Evolutionary conservation across 768 basidiomycete genomes (phyloP), one percentile per base, ranked within the genome.

Genomic region (Psilocybe sp.): DNA sequence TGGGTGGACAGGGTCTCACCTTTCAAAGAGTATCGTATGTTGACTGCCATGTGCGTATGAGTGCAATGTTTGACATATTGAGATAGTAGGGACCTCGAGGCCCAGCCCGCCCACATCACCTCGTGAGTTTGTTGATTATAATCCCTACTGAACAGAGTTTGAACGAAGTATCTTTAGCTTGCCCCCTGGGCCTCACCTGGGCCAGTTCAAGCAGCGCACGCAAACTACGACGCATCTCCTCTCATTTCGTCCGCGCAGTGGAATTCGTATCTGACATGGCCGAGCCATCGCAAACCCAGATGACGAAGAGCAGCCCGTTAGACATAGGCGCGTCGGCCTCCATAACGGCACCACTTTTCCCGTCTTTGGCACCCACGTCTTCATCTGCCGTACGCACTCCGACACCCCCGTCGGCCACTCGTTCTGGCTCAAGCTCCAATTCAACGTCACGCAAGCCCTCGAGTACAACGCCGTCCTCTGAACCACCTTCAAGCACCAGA

Each of bases 51-150:
- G 23, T 28, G 23, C 23, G 23, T 28, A 28, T 28, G 23, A 28
- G 23, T 28, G 7, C 3, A 28, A 28, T 28, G 23, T 28, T 28
- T 28, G n/a, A 28, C 23, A 4, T 28, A 28, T 28, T 28, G 23
- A 28, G 7, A 7, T 28, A 28, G 23, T 7, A 28, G 23, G 4
- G 23, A 7, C 23, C 23, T 28, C 7, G 23, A 28, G 23, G 23
- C 23, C 23, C 7, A 28, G 7, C 23, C 23, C 16, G 47, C 36
- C 51, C 19, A 34, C 44, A 45, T 20, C 47, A 44, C 47, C 40
- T 36, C 44, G 58, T 59, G 47, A 56, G 52, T 50, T 23, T 43
- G 16, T 38, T 49, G 45, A 43, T 38, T 36, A 23, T 36, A 14
- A 4, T 28, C 20, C 13, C 45, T 42, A 28, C 39, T 44, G 16